phyloP scores from a whole-genome alignment of 1,284 basidiomycete species.

The Puccinia sorghi region DNA sequence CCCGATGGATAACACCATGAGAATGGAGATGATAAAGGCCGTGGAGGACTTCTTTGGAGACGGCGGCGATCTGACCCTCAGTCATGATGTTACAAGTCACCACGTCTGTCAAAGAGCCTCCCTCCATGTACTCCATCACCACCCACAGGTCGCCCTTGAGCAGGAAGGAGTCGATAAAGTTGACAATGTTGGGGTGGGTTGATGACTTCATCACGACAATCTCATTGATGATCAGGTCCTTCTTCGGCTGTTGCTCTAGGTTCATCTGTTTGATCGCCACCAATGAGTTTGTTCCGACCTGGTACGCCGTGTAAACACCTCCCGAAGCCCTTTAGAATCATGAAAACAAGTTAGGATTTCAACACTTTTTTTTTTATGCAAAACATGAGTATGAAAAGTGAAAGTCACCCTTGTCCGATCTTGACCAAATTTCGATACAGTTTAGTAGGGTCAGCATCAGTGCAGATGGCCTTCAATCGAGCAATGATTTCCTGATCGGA shows the following conservation, averaged over 20 bases:
- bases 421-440: conserved; percentile 90
- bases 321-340: conserved; percentile 74
- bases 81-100: conserved; percentile 97
- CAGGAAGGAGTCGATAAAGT: conserved; percentile 97
- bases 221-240: conserved; percentile 99
- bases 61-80: conserved; percentile 85
- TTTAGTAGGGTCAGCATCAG: conserved; percentile 92
- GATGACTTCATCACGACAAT: conserved; percentile 98
- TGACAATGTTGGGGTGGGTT: conserved; percentile 96
- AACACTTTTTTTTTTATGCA: too few species aligned
- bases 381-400: neutral
- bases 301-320: conserved; percentile 96
- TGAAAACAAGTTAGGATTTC: conserved; percentile 50
- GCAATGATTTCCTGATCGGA: conserved; percentile 80
- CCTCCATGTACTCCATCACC: conserved; percentile 99
- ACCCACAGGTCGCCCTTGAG: conserved; percentile 99
- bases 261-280: conserved; percentile 99
- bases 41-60: conserved; percentile 83
- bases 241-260: conserved; percentile 98
- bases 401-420: conserved; percentile 88
- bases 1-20: conserved; percentile 93
- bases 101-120: conserved; percentile 83
- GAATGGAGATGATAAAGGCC: conserved; percentile 88
- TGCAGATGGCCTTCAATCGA: conserved; percentile 88
- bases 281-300: conserved; percentile 85